Evolutionary conservation across 305 asterid species (phyloP).

Genomic region (Solanum aculeatissimum): DNA sequence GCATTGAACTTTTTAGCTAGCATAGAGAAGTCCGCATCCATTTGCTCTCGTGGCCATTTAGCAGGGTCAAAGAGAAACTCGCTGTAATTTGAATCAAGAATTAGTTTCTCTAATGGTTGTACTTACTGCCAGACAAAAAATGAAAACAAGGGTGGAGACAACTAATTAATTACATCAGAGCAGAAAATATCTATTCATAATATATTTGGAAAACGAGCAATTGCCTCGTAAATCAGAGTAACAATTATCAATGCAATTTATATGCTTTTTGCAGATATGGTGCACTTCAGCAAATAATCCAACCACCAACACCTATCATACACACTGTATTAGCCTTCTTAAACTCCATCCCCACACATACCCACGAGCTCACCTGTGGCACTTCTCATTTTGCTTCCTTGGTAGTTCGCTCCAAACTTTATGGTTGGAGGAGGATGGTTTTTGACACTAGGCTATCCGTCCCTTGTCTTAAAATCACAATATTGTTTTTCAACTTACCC

Average conservation of each 20-base stretch:
- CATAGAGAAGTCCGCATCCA: constrained; percentile 64
- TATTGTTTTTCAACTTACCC: background rate
- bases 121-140: background rate
- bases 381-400: background rate
- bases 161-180: background rate
- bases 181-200: background rate
- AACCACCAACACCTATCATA: background rate
- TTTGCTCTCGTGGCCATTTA: constrained; percentile 67
- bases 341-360: background rate
- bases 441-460: background rate
- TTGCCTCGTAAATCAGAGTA: background rate
- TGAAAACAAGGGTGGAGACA: background rate
- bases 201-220: background rate
- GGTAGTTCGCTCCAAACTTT: background rate
- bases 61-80: constrained; percentile 70
- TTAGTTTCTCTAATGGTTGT: background rate
- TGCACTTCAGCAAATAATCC: background rate
- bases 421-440: background rate
- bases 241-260: background rate
- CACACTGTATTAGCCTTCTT: background rate
- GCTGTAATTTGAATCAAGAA: constrained; percentile 40
- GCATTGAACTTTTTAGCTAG: constrained; percentile 62
- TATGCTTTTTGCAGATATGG: background rate
- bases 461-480: background rate
- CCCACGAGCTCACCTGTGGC: background rate